These are phyloP conservation scores for Ophiobolus disseminans DNA, from an alignment of 2,329 filamentous ascomycete genomes.

Conservation along the genomic window DNA sequence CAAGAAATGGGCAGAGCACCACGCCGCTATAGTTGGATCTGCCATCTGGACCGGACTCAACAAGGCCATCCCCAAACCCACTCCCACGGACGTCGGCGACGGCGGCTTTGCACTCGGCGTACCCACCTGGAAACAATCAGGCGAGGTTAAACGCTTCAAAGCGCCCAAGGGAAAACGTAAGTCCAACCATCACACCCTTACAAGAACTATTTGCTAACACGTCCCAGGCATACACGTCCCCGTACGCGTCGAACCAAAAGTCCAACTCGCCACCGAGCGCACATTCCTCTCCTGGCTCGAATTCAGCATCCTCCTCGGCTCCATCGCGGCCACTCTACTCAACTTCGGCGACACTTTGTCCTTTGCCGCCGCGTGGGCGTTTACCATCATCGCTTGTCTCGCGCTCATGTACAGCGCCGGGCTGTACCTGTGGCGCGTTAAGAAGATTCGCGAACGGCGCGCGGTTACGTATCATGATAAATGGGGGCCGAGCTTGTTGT, in stretches of 20 bases:
- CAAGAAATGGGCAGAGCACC: constrained; percentile 57
- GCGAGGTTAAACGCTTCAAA: constrained; percentile 62
- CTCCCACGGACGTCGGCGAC: constrained; percentile 53
- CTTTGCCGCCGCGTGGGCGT: constrained; percentile 66
- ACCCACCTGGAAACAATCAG: constrained; percentile 49
- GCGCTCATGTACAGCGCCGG: constrained; percentile 83
- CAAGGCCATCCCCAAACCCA: constrained; percentile 48
- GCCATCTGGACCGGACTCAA: constrained; percentile 34
- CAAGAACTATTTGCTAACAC: constrained; percentile 12
- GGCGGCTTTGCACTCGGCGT: constrained; percentile 54
- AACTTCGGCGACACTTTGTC: constrained; percentile 50
- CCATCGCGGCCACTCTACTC: constrained; percentile 50
- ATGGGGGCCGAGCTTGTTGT: constrained; percentile 81
- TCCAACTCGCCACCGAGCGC: constrained; percentile 94
- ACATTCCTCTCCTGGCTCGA: constrained; percentile 98
- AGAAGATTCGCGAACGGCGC: constrained; percentile 80
- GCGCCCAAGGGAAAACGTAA: constrained; percentile 76
- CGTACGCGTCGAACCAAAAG: constrained; percentile 94
- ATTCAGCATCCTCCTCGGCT: constrained; percentile 90
- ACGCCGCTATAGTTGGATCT: constrained; percentile 58
- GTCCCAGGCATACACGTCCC: constrained; percentile 84
- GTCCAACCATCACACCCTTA: constrained; percentile 9
- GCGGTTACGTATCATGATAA: constrained; percentile 93
- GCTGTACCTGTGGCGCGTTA: constrained; percentile 87
- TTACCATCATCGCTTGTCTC: constrained; percentile 80